Base-by-base conservation (phyloP, 2,329 filamentous ascomycete species). In the Grosmannia serpens region DNA sequence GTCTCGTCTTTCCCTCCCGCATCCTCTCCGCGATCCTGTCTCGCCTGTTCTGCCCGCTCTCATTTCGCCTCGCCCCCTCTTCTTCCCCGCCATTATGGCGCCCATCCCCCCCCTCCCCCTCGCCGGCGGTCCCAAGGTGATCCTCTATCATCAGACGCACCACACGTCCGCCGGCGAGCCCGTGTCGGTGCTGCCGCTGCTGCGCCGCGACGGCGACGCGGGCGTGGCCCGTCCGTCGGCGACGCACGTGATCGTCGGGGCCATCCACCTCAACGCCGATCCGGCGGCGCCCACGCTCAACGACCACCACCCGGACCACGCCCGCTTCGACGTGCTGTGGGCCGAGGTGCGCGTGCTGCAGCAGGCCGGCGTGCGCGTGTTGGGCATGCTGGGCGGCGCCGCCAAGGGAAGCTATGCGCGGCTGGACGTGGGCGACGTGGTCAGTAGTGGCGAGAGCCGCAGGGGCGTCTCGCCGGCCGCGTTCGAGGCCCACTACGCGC, bases 361-460 rank as follows among this genome's bases (percentile, higher is more conserved):
- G 70, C 81, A 80, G 1, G 77, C 76, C 44, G 88, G 87, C 26
- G 77, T 92, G 65, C 86, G 85, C 66, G 81, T 92, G n/a, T 75
- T 92, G 62, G 87, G 84, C 53, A 90, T 94, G 87, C 76, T 94
- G 0, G 89, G 89, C 35, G 89, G 89, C 17, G 88, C 88, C 3
- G 88, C 88, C 0, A 82, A 81, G 66, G 89, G 89, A 13, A 83
- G 79, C 24, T 92, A 82, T 68, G 73, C 77, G 54, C 77, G 84
- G 11, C 74, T 80, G 4, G 81, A 84, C 65, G 76, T 80, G 52
- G 66, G 60, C 24, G 65, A 73, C 53, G 4, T 44, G 17, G 41
- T 3, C 11, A n/a, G 9, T 10, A 38, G 35, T 3, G 3, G 29
- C 35, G 11, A 15, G 13, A 15, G 71, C 72, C 24, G 13, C 15